phyloP scores from a whole-genome alignment of 2,329 filamentous ascomycete genomes.

The Neoascochyta sp. region DNA sequence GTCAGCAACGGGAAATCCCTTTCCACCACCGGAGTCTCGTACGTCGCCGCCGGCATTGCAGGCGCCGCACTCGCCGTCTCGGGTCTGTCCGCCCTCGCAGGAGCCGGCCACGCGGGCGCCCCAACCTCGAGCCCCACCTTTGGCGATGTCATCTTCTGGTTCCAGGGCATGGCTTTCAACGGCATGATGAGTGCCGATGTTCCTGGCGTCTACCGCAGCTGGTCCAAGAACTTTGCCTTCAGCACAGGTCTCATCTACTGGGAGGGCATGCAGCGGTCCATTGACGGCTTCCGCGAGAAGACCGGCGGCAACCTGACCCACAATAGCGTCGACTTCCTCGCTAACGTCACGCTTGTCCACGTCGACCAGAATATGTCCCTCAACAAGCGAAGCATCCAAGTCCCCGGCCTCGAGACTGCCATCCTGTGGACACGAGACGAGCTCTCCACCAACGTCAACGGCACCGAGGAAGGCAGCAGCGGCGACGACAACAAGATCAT shows the following conservation, averaged over 20 bases:
- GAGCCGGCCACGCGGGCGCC: slow-evolving; percentile 49
- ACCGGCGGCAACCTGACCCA: slow-evolving; percentile 85
- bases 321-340: slow-evolving; percentile 71
- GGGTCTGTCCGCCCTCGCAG: slow-evolving; percentile 65
- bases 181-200: slow-evolving; percentile 93
- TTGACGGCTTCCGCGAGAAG: slow-evolving; percentile 73
- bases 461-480: slow-evolving; percentile 39
- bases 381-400: slow-evolving; percentile 53
- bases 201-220: slow-evolving; percentile 82
- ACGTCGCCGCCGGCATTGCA: slow-evolving; percentile 77
- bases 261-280: slow-evolving; percentile 72
- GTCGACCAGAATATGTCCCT: slow-evolving; percentile 55
- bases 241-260: slow-evolving; percentile 81
- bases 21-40: slow-evolving; percentile 70
- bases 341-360: slow-evolving; percentile 72
- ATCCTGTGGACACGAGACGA: slow-evolving; percentile 55
- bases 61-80: slow-evolving; percentile 75
- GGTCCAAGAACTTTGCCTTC: slow-evolving; percentile 90
- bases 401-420: slow-evolving; percentile 39
- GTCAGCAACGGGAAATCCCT: slow-evolving; percentile 87
- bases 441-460: slow-evolving; percentile 23
- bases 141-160: slow-evolving; percentile 79
- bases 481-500: slow-evolving; percentile 45
- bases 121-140: slow-evolving; percentile 77
- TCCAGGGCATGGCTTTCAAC: slow-evolving; percentile 91